Conservation (phyloP, 2,329 filamentous ascomycete genomes). For the Cytospora piceicola region DNA sequence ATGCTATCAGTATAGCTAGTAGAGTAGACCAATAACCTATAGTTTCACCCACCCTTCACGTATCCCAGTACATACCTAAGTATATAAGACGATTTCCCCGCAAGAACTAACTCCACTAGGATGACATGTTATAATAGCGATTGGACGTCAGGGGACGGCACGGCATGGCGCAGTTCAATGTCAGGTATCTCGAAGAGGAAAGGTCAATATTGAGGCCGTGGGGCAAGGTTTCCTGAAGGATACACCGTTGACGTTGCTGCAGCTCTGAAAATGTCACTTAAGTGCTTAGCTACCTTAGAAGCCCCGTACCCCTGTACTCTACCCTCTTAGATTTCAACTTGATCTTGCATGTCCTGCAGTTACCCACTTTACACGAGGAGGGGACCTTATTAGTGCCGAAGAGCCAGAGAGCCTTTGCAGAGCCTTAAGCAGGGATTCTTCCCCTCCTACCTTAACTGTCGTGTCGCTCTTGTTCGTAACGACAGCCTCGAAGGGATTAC, state of each 20-base stretch:
- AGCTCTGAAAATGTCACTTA: too few species aligned
- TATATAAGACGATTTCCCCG: too few species aligned
- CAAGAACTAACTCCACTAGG: too few species aligned
- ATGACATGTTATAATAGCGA: too few species aligned
- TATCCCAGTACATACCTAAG: too few species aligned
- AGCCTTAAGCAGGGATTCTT: slow-evolving; percentile 55
- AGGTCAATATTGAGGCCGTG: too few species aligned
- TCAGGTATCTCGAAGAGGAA: too few species aligned
- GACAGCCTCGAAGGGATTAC: slow-evolving; percentile 63
- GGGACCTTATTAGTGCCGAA: slow-evolving; percentile 47
- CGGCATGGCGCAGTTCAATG: too few species aligned
- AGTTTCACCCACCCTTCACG: slow-evolving; percentile 50
- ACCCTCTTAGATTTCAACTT: slow-evolving; percentile 47
- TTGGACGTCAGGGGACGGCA: too few species aligned
- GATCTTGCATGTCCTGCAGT: slow-evolving; percentile 58
- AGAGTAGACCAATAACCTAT: slow-evolving; percentile 51
- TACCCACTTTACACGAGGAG: slow-evolving; percentile 58
- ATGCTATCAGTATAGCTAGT: slow-evolving; percentile 35
- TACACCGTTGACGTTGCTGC: too few species aligned
- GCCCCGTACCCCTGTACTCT: slow-evolving; percentile 54
- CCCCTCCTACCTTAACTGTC: slow-evolving; percentile 50
- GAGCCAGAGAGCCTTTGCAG: slow-evolving; percentile 47
- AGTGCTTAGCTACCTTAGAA: too few species aligned
- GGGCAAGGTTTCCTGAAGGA: too few species aligned
- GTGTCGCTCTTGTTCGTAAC: slow-evolving; percentile 46